A percentile compares a stretch with the other conserved stretches of the same genome.
Evolutionary conservation across 768 basidiomycete genomes (phyloP).

Genomic region (Boletus tylopilopsis): DNA sequence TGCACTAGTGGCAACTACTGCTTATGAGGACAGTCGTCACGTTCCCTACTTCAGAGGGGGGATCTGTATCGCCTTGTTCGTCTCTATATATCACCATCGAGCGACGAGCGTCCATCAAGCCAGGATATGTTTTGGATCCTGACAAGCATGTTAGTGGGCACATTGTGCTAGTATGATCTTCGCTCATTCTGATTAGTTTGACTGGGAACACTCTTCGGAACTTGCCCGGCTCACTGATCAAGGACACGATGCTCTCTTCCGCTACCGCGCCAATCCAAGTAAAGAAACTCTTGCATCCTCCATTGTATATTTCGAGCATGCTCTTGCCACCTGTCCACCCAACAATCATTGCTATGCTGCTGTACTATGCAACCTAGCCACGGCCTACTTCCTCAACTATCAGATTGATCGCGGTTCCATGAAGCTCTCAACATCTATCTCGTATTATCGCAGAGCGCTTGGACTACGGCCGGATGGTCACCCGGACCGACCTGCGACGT

Average conservation of each 20-base stretch:
- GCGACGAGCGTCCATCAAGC: too few species aligned
- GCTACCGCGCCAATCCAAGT: neutral
- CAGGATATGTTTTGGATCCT: too few species aligned
- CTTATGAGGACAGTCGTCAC: neutral
- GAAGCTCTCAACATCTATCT: neutral
- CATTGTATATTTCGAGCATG: constrained; percentile 1
- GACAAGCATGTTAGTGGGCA: neutral
- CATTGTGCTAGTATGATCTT: too few species aligned
- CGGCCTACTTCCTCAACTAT: neutral
- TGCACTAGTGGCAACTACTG: neutral
- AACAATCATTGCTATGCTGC: neutral
- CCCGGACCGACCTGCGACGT: constrained; percentile 4
- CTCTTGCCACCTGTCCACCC: neutral
- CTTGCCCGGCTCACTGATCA: neutral
- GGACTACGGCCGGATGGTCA: neutral
- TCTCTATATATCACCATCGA: neutral
- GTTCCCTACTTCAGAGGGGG: neutral
- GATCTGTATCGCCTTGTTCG: neutral
- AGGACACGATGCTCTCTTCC: constrained; percentile 3
- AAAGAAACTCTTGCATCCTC: neutral
- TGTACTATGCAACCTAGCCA: constrained; percentile 11
- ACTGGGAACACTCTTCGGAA: neutral
- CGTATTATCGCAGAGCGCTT: constrained; percentile 9
- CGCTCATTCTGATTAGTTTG: neutral
- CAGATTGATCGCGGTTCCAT: neutral